Base-by-base conservation (phyloP, 768 basidiomycete genomes). In the Agaricus subrufescens region DNA sequence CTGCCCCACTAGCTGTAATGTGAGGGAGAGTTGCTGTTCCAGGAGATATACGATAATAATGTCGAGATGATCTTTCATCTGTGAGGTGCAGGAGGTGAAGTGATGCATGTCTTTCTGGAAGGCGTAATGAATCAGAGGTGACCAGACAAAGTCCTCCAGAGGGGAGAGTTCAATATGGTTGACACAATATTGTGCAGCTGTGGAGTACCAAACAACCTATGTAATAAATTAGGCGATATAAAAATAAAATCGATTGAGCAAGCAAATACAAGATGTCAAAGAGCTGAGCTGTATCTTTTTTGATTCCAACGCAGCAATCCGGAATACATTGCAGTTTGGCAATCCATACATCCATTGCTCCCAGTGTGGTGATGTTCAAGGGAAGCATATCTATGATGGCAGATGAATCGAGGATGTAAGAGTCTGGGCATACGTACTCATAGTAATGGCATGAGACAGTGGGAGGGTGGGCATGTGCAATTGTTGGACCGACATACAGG, bases 131-230 rank as follows among this genome's bases (percentile, higher is more conserved):
- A 88, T 71, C 3, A 87, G 75, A 0, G 83, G 74, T 0, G 88
- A 88, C 85, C 85, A 87, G 15, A 73, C 70, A 65, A 83, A 85
- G 31, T 77, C 59, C 4, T 71, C 76, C 8, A 88, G 63, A 5
- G 19, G 19, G 19, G 19, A 19, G 19, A 19, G 19, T 19, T 19
- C 19, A 19, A 19, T 19, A 19, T 19, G 3, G 74, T 64, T 3
- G 69, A 69, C 75, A 75, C 76, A 23, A 81, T 58, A 27, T 73
- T 71, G 19, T 82, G 73, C 5, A 82, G 64, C 10, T 75, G 69
- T 4, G 67, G 54, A 0, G 71, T 66, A 23, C 77, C 78, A 43
- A 86, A 81, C 27, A 84, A 58, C 72, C 87, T 87, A 58, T 30
- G 9, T 8, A 4, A n/a, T 27, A 1, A 46, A 25, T 0, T 19